A percentile compares a stretch with the other conserved stretches of the same genome.
phyloP scores from a whole-genome alignment of 176 grass and related monocot genomes.

The Carex parvula region DNA sequence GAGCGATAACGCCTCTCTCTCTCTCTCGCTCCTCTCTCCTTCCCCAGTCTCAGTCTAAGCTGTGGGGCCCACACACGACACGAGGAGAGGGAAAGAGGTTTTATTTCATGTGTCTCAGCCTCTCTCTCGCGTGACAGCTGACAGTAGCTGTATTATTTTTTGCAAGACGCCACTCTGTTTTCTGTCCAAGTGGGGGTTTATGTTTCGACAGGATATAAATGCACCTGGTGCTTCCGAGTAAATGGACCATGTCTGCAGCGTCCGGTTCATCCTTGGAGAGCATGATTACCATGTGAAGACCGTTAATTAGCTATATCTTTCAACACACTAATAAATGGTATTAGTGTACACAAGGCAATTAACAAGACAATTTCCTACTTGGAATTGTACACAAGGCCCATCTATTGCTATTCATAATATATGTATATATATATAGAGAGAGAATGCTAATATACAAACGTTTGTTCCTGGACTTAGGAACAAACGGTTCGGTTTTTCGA shows the following conservation, averaged over 20 bases:
- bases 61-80: conserved; percentile 10
- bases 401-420: too few relatives aligned
- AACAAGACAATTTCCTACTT: too few relatives aligned
- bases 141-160: conserved; percentile 25
- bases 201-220: not conserved
- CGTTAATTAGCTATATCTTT: too few relatives aligned
- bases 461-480: too few relatives aligned
- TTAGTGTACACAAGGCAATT: too few relatives aligned
- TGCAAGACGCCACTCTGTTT: not conserved
- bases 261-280: too few relatives aligned
- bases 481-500: too few relatives aligned
- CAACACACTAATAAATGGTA: too few relatives aligned
- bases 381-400: too few relatives aligned
- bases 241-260: not conserved
- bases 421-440: too few relatives aligned
- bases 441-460: too few relatives aligned
- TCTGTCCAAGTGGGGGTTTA: not conserved
- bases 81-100: not conserved
- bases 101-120: not conserved
- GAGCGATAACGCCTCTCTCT: not conserved
- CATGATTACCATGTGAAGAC: too few relatives aligned
- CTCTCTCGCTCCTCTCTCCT: not conserved
- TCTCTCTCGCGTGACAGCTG: conserved; percentile 30
- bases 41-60: not conserved
- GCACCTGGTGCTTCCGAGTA: not conserved